Base-by-base conservation (phyloP, 192 early-diverging fungal genomes). In the Gamsiella multidivaricata region DNA sequence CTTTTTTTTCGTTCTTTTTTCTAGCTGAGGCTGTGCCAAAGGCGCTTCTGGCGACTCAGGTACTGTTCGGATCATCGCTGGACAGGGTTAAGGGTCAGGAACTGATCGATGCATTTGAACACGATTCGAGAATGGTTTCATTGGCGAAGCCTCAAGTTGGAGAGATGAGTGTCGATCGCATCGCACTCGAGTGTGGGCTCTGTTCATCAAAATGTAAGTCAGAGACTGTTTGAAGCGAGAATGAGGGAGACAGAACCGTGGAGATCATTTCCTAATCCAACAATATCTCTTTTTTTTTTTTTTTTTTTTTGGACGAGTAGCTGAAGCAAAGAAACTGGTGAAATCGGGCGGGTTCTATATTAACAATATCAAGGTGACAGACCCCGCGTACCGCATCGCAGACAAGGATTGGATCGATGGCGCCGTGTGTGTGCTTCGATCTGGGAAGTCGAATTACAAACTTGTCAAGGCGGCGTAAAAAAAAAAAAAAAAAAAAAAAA, bases 311-410 rank as follows among this genome's bases (percentile, higher is more conserved):
- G 45, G 36, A 32, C n/a, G 17, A 23, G 33, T 70, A 91, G 90
- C 91, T 15, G 93, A 91, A 37, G 93, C 94, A 0, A 81, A 90
- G 37, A 93, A 95, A 47, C 79, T 94, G 31, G 85, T 91, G 54
- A 86, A 87, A 31, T 72, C 87, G 4, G 94, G 95, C 20, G 96
- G 96, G 0, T 71, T 98, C 28, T 98, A 98, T 65, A 61, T 93
- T 22, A 91, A 91, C 84, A 89, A 92, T 58, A 39, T 61, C 28
- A 81, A 90, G 42, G 74, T 90, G 2, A 78, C 61, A 1, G 82
- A 87, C 53, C 62, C 83, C 22, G 29, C 74, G 11, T 65, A 80
- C 32, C 66, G 61, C 31, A 55, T 92, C 7, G 17, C 31, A 4
- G 76, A 83, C 5, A 68, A 56, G 28, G 88, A 92, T 64, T 84